A percentile compares a stretch with the other conserved stretches of the same genome.
Evolutionary conservation across 345 rosid genomes (phyloP).

Genomic region (Carallia pectinifolia): DNA sequence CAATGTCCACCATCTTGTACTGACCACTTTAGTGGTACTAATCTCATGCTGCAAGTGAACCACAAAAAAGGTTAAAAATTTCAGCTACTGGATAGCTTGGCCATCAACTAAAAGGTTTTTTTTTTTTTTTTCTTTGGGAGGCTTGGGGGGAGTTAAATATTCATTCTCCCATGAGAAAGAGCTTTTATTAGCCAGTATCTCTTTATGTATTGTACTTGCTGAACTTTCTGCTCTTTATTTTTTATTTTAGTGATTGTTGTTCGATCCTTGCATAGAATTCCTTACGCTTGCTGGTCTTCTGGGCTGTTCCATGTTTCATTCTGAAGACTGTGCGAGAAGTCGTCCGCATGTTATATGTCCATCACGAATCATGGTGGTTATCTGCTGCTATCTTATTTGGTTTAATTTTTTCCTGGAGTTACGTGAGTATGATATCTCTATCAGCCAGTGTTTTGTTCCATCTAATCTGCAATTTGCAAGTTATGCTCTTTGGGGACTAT

Average conservation of each 20-base stretch:
- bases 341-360: conserved; percentile 45
- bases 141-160: no score
- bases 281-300: conserved; percentile 51
- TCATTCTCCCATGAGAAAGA: no score
- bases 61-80: no score
- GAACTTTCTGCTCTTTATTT: not conserved
- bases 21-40: no score
- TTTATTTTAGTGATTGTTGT: not conserved
- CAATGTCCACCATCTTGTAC: no score
- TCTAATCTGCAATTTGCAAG: conserved; percentile 88
- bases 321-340: conserved; percentile 67
- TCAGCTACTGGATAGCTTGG: no score
- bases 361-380: conserved; percentile 63
- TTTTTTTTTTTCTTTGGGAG: no score
- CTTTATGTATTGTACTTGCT: not conserved
- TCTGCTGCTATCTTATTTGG: conserved; percentile 52
- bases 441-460: conserved; percentile 79
- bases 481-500: conserved; percentile 80
- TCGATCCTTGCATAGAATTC: conserved; percentile 46
- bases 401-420: conserved; percentile 73
- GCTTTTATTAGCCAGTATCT: no score
- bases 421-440: conserved; percentile 59
- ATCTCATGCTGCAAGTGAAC: no score
- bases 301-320: conserved; percentile 73
- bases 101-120: no score